Base-by-base conservation (phyloP, 169 alveolate species). In the Plasmodium cynomolgi region DNA sequence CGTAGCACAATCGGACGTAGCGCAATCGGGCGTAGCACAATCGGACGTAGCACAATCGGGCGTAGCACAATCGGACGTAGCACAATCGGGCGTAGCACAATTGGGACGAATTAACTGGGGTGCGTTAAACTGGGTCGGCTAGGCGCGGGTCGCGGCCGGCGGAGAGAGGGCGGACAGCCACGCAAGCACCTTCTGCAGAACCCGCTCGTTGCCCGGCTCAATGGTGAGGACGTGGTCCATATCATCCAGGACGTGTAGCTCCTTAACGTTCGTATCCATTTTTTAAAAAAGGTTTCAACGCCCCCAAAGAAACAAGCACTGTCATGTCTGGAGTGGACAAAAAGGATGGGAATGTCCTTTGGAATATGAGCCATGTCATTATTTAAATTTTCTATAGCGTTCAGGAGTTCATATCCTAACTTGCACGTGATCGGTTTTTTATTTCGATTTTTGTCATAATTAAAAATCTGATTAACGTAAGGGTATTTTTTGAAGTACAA, bases 281-380 rank as follows among this genome's bases (percentile, higher is more conserved):
- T 86, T 58, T 86, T 86, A 58, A 17, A 86, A 86, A 86, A 86
- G 3, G 37, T 54, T 54, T 71, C 41, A 1, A 31, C 85, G 0
- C 93, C 93, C 29, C 31, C 81, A 77, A 39, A 86, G 68, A 47
- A 47, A 29, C 97, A 95, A 4, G 84, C 86, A 68, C 74, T 77
- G 56, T 96, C 97, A 31, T 92, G 83, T 41, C 29, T 75, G 23
- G 95, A 80, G 56, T 96, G 97, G 3, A 95, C n/a, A 31, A 96
- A 80, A 50, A 96, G 58, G 17, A 96, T 86, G 3, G 96, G 97
- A 0, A 91, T 83, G 62, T 95, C 79, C 50, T n/a, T n/a, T 8
- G 97, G 97, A 54, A 93, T 91, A 23, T 72, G 29, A 5, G 23
- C 71, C 29, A 92, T 74, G 75, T 93, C 94, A 29, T 71, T 86